Conservation (phyloP, 192 early-diverging fungal genomes). For the Fimicolochytrium jonesii region DNA sequence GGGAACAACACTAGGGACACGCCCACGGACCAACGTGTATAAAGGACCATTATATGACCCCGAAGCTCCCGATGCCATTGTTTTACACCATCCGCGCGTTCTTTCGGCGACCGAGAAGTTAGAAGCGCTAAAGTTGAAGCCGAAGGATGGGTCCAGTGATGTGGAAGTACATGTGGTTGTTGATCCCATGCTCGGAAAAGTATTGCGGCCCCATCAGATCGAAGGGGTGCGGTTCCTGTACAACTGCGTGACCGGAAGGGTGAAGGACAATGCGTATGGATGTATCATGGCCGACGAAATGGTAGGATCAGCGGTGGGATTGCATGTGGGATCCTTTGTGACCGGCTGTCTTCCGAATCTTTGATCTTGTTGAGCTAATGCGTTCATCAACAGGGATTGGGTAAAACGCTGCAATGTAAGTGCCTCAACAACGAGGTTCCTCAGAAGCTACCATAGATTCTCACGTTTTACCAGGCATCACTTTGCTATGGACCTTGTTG, state of each 20-base stretch:
- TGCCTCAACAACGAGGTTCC: too few relatives aligned
- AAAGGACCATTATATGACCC: constrained; percentile 77
- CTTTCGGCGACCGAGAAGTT: constrained; percentile 49
- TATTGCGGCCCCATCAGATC: constrained; percentile 92
- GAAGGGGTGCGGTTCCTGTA: constrained; percentile 96
- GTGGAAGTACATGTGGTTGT: constrained; percentile 40
- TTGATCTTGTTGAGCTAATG: too few relatives aligned
- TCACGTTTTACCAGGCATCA: constrained; percentile 79
- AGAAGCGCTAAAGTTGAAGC: constrained; percentile 25
- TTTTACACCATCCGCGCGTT: constrained; percentile 73
- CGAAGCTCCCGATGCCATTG: constrained; percentile 73
- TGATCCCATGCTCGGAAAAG: constrained; percentile 79
- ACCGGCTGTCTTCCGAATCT: too few relatives aligned
- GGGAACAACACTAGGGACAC: constrained; percentile 55
- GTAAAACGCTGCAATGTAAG: constrained; percentile 48
- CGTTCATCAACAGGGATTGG: constrained; percentile 54
- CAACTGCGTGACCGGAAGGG: constrained; percentile 84
- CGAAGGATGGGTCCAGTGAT: constrained; percentile 21
- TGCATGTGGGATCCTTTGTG: not conserved
- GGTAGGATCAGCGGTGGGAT: constrained; percentile 22
- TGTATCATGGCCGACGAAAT: constrained; percentile 99
- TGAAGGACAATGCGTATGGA: constrained; percentile 71
- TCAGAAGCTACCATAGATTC: too few relatives aligned
- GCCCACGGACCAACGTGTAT: constrained; percentile 41
- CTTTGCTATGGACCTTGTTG: constrained; percentile 95